Evolutionary conservation across 2,329 filamentous ascomycete species (phyloP).

Genomic region (Penicillium sp.): DNA sequence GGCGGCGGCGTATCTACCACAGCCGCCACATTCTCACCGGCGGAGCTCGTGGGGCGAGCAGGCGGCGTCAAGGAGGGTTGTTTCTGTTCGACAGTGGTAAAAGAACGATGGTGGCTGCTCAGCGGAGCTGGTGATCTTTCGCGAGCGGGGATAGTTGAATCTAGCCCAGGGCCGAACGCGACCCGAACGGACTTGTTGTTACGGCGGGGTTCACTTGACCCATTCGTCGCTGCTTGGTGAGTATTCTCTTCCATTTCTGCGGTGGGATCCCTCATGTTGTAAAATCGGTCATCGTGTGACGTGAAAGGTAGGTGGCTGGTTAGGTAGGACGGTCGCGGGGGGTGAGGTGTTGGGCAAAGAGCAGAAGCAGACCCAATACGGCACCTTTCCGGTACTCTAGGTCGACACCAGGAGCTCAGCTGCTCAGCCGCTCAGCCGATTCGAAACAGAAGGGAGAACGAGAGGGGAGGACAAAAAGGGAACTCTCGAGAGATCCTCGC

Average conservation of each 20-base stretch:
- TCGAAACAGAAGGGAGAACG: neutral
- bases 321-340: constrained; percentile 12
- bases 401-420: too few relatives aligned
- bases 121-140: constrained; percentile 37
- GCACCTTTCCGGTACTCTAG: too few relatives aligned
- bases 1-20: constrained; percentile 27
- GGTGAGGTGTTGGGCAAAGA: constrained; percentile 12
- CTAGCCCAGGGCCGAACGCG: constrained; percentile 44
- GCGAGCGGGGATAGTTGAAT: constrained; percentile 42
- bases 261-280: constrained; percentile 43
- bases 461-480: neutral
- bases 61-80: constrained; percentile 25
- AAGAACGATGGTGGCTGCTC: constrained; percentile 38
- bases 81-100: constrained; percentile 38
- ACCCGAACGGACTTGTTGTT: constrained; percentile 42
- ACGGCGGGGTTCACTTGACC: constrained; percentile 37
- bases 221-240: constrained; percentile 32
- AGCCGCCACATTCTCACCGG: constrained; percentile 32
- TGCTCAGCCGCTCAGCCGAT: too few relatives aligned
- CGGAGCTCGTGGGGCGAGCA: constrained; percentile 38
- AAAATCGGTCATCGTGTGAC: constrained; percentile 37
- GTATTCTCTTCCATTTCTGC: constrained; percentile 40
- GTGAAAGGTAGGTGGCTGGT: constrained; percentile 5
- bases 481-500: neutral
- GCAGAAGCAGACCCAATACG: neutral